Evolutionary conservation across 2,329 filamentous ascomycete species (phyloP).

Genomic region (Calonectria pseudoturangicola): DNA sequence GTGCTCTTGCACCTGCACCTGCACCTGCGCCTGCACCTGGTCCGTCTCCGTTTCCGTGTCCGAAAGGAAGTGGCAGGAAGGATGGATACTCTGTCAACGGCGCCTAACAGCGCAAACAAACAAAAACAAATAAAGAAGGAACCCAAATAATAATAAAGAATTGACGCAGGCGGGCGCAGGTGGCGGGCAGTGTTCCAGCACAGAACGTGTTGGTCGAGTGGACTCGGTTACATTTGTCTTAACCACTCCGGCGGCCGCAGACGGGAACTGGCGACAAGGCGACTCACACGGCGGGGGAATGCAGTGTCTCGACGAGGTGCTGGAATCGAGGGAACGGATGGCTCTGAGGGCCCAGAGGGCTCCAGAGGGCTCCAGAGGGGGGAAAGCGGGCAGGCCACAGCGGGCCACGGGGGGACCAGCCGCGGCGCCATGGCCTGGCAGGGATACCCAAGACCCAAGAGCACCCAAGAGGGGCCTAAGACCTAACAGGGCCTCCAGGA

Average conservation of each 20-base stretch:
- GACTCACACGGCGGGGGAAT: conserved; percentile 48
- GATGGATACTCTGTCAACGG: conserved; percentile 27
- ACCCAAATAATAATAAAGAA: conserved; percentile 6
- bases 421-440: conserved; percentile 50
- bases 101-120: background rate
- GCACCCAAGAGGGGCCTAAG: conserved; percentile 31
- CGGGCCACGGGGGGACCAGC: conserved; percentile 47
- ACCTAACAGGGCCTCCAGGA: conserved; percentile 25
- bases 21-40: background rate
- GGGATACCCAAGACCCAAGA: conserved; percentile 32
- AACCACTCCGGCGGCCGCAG: conserved; percentile 9
- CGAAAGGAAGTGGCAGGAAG: conserved; percentile 29
- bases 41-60: conserved; percentile 6
- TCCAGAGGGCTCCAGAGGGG: conserved; percentile 37
- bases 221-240: conserved; percentile 23
- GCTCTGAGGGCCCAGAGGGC: conserved; percentile 36
- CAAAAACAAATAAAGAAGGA: conserved; percentile 14
- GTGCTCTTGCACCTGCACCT: no score
- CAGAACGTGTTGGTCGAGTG: conserved; percentile 18
- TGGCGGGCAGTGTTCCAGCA: conserved; percentile 16
- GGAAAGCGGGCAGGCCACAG: conserved; percentile 44
- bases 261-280: conserved; percentile 16
- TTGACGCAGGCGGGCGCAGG: conserved; percentile 19
- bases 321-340: conserved; percentile 47
- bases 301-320: conserved; percentile 47